Percentiles rank a stretch among this genome's conserved stretches.
Evolutionary conservation across 106 monocot genomes (phyloP).

Genomic region (Platanthera guangdongensis): DNA sequence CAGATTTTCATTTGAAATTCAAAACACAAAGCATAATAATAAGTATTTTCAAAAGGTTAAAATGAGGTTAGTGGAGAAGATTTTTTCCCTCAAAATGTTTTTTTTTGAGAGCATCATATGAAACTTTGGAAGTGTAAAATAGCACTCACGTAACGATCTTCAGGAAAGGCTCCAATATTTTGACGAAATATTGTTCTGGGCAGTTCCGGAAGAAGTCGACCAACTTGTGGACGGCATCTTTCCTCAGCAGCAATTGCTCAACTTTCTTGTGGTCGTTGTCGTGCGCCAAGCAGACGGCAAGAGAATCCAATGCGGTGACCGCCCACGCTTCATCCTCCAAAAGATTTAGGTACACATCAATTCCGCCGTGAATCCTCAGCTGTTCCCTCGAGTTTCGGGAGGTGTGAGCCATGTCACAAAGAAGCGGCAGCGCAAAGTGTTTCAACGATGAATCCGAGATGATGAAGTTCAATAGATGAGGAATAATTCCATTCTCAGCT

Average conservation of each 20-base stretch:
- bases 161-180: constrained; percentile 96
- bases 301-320: constrained; percentile 79
- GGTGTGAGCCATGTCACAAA: constrained; percentile 99
- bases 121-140: too few relatives aligned
- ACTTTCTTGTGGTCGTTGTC: constrained; percentile 90
- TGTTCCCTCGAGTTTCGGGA: constrained; percentile 96
- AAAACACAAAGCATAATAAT: too few relatives aligned
- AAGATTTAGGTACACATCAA: constrained; percentile 87
- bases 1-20: too few relatives aligned
- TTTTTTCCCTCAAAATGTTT: too few relatives aligned
- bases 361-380: constrained; percentile 80
- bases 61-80: too few relatives aligned
- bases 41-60: not conserved
- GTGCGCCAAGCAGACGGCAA: constrained; percentile 90
- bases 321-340: constrained; percentile 95
- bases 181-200: constrained; percentile 89
- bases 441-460: constrained; percentile 80
- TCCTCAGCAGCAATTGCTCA: constrained; percentile 87
- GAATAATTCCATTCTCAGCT: constrained; percentile 97
- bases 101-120: not conserved
- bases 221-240: constrained; percentile 82
- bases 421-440: constrained; percentile 76
- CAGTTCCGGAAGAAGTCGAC: constrained; percentile 88
- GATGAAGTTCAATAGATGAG: constrained; percentile 88
- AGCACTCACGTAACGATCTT: constrained; percentile 86